Evolutionary conservation across 805 yeast species (phyloP).

Genomic region (Candida jianshihensis): DNA sequence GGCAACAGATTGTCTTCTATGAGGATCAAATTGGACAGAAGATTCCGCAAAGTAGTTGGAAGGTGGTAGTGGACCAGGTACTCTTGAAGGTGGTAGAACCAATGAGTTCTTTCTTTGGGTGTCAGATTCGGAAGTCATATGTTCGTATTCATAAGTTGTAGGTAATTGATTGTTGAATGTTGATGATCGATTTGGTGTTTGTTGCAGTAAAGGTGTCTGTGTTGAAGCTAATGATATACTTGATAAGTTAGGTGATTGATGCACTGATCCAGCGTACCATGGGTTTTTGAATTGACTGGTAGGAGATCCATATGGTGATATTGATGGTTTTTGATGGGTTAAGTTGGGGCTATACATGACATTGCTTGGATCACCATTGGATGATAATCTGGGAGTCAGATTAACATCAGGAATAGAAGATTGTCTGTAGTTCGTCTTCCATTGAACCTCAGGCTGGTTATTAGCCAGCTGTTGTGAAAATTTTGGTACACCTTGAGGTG

Average conservation of each 20-base stretch:
- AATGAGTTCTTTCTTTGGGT: slow-evolving; percentile 15
- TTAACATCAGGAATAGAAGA: slow-evolving; percentile 12
- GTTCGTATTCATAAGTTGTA: slow-evolving; percentile 41
- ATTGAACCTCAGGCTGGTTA: slow-evolving; percentile 15
- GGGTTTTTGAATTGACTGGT: slow-evolving; percentile 23
- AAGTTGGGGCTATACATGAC: not conserved
- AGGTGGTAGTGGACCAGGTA: slow-evolving; percentile 36
- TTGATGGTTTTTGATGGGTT: slow-evolving; percentile 1
- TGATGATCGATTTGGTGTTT: slow-evolving; percentile 15
- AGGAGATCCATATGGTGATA: slow-evolving; percentile 23
- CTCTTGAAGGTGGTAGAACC: slow-evolving; percentile 37
- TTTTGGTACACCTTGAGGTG: slow-evolving; percentile 4
- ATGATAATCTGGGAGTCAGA: slow-evolving; percentile 14
- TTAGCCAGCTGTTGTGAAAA: not conserved
- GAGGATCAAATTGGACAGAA: slow-evolving; percentile 21
- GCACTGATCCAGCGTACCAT: slow-evolving; percentile 18
- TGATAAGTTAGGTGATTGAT: not conserved
- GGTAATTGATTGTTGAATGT: slow-evolving; percentile 32
- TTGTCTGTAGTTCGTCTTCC: slow-evolving; percentile 19
- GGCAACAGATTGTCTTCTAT: slow-evolving; percentile 32
- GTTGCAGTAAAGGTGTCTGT: slow-evolving; percentile 7
- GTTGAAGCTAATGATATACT: slow-evolving; percentile 3
- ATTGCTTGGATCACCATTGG: slow-evolving; percentile 4
- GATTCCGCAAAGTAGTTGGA: slow-evolving; percentile 28
- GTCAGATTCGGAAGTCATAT: slow-evolving; percentile 12